Evolutionary conservation across 106 monocot genomes (phyloP), one percentile per base, ranked within the genome.

Genomic region (Acorus calamus): DNA sequence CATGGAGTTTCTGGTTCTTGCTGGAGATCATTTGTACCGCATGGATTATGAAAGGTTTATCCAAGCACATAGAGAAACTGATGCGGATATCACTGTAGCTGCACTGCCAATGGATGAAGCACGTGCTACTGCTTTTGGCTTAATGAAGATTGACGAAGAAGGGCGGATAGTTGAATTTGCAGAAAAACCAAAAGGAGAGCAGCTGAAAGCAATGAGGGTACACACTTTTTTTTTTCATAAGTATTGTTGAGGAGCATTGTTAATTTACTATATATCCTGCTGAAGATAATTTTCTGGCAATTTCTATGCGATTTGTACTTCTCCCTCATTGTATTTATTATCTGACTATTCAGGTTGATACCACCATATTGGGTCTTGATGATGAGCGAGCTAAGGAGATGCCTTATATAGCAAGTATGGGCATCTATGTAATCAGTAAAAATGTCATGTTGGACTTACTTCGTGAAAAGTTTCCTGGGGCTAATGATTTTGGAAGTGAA

Each of bases 401-500:
- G 93, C 93, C 93, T 52, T 91, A 76, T 12, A 96, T 96, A 54
- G 96, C 90, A 43, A 96, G 96, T 61, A 96, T 96, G 96, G 96
- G 96, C 53, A 96, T 96, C 51, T 96, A 96, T 68, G 96, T 96
- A 42, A 67, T 96, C 49, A 96, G 91, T 70, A 96, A 96, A 68
- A 71, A 96, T 64, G 71, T 87, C 7, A 96, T 96, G 96, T 51
- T 91, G 72, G 49, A 85, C 47, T 76, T 96, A 56, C 90, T 96
- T 45, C 77, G 85, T 53, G 83, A 87, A 9, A 80, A 76, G 14
- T 96, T 96, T 68, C 90, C 90, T 60, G 82, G 52, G 42, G 80
- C 96, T 7, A 90, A 91, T 81, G 90, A 96, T 60, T 96, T 96
- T 73, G 90, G 96, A 67, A 96, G 96, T 80, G 96, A 96, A 78